Evolutionary conservation across 208 protist genomes (phyloP).

Genomic region (Acanthamoeba castellanii): DNA sequence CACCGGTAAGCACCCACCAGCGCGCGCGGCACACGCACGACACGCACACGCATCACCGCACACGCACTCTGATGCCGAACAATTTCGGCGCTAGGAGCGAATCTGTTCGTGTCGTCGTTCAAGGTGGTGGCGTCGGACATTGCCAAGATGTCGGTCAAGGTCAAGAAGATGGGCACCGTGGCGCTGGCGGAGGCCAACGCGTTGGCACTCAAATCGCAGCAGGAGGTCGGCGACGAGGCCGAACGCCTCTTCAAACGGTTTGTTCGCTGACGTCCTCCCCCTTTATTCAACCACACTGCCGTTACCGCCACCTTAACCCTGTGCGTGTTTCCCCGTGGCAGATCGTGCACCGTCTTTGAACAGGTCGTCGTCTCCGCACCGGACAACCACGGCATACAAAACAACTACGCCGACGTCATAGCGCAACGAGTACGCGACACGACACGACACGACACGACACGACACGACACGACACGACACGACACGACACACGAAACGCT

Average conservation of each 20-base stretch:
- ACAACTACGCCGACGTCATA: constrained; percentile 55
- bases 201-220: constrained; percentile 27
- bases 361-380: not conserved
- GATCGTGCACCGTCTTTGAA: constrained; percentile 11
- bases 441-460: too few species aligned
- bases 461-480: too few species aligned
- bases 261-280: not conserved
- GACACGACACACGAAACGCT: too few species aligned
- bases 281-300: not conserved
- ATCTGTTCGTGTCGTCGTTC: constrained; percentile 8
- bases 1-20: not conserved
- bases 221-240: constrained; percentile 60
- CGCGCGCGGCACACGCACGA: too few species aligned
- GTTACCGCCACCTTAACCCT: not conserved
- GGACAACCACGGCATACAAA: constrained; percentile 8
- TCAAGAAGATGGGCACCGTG: constrained; percentile 33
- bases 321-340: not conserved
- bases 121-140: constrained; percentile 62
- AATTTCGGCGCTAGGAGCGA: not conserved
- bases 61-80: too few species aligned
- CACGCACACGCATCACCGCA: too few species aligned
- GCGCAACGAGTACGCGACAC: not conserved
- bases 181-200: constrained; percentile 63
- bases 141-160: constrained; percentile 24
- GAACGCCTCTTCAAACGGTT: constrained; percentile 46